Percentiles rank a stretch among this genome's conserved stretches.
Evolutionary conservation across 164 flowering plant species (phyloP).

Genomic region (Chloranthus sessilifolius): DNA sequence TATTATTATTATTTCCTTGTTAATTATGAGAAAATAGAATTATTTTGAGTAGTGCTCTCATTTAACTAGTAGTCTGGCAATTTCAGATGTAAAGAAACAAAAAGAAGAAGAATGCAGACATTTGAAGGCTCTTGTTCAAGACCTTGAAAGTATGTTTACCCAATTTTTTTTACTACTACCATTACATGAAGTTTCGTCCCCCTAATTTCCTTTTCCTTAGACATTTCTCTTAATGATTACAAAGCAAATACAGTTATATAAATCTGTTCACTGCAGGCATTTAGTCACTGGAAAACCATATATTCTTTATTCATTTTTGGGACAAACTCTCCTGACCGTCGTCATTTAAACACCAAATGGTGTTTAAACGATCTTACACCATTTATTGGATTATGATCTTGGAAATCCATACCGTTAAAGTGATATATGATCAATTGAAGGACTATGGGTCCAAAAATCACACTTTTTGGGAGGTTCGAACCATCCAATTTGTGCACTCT

Average conservation of each 20-base stretch:
- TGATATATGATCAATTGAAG: no score
- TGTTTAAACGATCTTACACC: no score
- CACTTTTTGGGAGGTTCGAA: no score
- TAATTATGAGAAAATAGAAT: no score
- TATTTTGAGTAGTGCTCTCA: no score
- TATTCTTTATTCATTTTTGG: not conserved
- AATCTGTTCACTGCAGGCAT: not conserved
- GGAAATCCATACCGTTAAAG: no score
- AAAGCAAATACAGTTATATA: not conserved
- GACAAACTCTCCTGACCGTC: no score
- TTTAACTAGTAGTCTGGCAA: not conserved
- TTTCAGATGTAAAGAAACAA: conserved; percentile 54
- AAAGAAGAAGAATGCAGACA: conserved; percentile 54
- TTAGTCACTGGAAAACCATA: not conserved
- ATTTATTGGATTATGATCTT: no score
- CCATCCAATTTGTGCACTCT: no score
- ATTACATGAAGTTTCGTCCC: not conserved
- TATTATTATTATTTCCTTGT: no score
- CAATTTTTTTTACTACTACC: not conserved
- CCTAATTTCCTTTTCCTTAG: not conserved
- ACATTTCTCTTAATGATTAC: not conserved
- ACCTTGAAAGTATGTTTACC: conserved; percentile 62
- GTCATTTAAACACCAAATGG: no score
- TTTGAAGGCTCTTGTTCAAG: conserved; percentile 61
- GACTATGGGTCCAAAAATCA: no score